phyloP scores from a whole-genome alignment of 352 stramenopile species.

The Globisporangium carolinianum region DNA sequence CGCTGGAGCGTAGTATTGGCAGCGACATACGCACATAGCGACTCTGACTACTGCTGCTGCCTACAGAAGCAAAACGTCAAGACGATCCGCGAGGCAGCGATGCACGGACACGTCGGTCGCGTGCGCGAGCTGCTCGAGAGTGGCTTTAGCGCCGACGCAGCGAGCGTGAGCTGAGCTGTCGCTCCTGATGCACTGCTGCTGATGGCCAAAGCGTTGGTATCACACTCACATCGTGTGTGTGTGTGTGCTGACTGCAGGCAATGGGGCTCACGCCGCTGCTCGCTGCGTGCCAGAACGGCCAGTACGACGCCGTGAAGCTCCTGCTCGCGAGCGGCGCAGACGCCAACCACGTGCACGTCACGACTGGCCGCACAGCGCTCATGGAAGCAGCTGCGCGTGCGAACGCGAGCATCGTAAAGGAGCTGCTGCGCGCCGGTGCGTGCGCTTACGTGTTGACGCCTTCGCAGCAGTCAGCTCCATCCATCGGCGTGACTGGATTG shows the following conservation, averaged over 20 bases:
- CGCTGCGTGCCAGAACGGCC: constrained; percentile 41
- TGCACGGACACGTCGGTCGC: constrained; percentile 42
- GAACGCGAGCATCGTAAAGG: constrained; percentile 29
- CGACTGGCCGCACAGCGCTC: constrained; percentile 43
- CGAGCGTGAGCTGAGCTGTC: constrained; percentile 29
- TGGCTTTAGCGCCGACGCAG: constrained; percentile 47
- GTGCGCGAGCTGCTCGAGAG: constrained; percentile 37
- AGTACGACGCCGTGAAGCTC: constrained; percentile 35
- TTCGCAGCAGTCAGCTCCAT: too few relatives aligned
- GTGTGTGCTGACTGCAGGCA: constrained; percentile 19
- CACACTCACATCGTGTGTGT: neutral
- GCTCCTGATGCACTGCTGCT: constrained; percentile 1
- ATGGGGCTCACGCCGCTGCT: constrained; percentile 65
- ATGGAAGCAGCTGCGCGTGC: constrained; percentile 54
- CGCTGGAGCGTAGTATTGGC: neutral
- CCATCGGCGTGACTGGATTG: too few relatives aligned
- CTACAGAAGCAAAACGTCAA: constrained; percentile 57
- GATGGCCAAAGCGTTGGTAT: constrained; percentile 44
- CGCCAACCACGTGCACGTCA: constrained; percentile 47
- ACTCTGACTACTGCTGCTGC: neutral
- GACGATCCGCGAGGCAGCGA: constrained; percentile 58
- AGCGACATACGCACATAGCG: neutral
- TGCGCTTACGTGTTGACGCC: neutral
- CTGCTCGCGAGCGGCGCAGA: constrained; percentile 36
- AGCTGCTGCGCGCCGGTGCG: constrained; percentile 54